Evolutionary conservation across 2,329 filamentous ascomycete species (phyloP), one percentile per base, ranked within the genome.

Genomic region (Fusarium anguioides): DNA sequence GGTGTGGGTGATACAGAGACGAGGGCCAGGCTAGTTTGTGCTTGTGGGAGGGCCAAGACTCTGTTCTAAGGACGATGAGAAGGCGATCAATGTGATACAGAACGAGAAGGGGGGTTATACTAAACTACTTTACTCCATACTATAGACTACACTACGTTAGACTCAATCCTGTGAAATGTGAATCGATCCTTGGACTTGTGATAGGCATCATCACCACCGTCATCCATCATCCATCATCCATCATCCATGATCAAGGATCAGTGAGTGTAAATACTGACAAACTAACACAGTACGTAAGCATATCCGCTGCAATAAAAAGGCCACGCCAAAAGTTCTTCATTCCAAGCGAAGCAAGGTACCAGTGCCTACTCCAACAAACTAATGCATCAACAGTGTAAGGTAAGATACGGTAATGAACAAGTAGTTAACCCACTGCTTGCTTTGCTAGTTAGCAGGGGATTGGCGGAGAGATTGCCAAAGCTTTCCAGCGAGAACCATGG

Each of bases 1-100:
- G 51, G 46, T 60, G 60, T 66, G 62, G 41, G 65, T 71, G 39
- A 65, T 56, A 71, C 68, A 71, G 49, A 59, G 56, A 41, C 36
- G 53, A 53, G 48, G 51, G 45, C 27, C 49, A 59, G 54, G 61
- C 36, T 45, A 49, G 52, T 26, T 24, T 45, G 40, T 54, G 31
- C 24, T 31, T 36, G 39, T 24, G 36, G 52, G 39, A 58, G 49
- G 42, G 20, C 46, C 46, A 29, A 49, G 46, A 40, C 23, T 49
- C 14, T 55, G 49, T 33, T 41, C 27, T 45, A 58, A 44, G 52
- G 45, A 59, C 57, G 39, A 47, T 55, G 44, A 55, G 50, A 55
- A 48, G 50, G 36, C 14, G 17, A 42, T 41, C 42, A 62, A 62
- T 21, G 58, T 56, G 40, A 47, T 47, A 64, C 58, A 58, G 46